Evolutionary conservation across 1,284 basidiomycete genomes (phyloP).

Genomic region (Puccinia coronata): DNA sequence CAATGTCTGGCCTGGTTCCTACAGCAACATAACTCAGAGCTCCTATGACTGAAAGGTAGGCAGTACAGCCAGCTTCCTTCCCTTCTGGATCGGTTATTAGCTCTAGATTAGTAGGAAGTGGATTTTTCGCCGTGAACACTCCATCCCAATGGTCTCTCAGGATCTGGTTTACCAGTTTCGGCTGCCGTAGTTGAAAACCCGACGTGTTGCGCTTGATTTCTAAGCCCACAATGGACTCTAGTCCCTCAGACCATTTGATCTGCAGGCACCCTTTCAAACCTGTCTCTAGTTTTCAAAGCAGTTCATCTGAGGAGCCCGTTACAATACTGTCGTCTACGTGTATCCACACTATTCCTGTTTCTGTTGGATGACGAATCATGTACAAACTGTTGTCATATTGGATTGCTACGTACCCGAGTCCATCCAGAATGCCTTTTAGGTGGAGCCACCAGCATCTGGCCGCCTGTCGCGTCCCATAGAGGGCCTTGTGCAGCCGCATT

Average conservation of each 20-base stretch:
- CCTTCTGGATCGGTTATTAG: not conserved
- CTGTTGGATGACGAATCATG: not conserved
- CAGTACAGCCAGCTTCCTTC: not conserved
- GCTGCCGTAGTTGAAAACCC: not conserved
- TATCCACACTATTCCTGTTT: not conserved
- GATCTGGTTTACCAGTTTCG: not conserved
- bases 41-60: not conserved
- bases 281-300: not conserved
- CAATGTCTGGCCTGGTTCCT: conserved; percentile 18
- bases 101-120: not conserved
- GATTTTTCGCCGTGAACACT: not conserved
- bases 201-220: not conserved
- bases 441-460: conserved; percentile 22
- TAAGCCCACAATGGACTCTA: not conserved
- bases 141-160: not conserved
- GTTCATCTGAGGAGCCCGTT: not conserved
- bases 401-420: too few species aligned
- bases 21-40: conserved; percentile 2
- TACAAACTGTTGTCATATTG: too few species aligned
- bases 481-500: too few species aligned
- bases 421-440: too few species aligned
- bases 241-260: not conserved
- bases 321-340: not conserved
- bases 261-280: not conserved
- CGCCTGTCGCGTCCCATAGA: too few species aligned